Evolutionary conservation across 176 grass and related monocot genomes (phyloP).

Genomic region (Hordeum marinum): DNA sequence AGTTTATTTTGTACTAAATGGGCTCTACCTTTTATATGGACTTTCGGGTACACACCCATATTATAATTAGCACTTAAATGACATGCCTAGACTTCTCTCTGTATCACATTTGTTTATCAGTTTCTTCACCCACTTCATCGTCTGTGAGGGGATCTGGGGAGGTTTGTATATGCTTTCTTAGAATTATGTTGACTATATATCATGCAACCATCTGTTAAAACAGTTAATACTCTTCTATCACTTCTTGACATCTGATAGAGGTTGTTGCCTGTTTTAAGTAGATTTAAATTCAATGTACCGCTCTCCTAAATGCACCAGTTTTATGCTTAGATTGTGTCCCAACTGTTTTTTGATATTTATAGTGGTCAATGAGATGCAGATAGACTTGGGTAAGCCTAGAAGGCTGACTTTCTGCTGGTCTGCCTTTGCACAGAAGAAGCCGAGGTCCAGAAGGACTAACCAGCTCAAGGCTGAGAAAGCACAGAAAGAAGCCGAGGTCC

Average conservation of each 20-base stretch:
- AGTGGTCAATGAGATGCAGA: neutral
- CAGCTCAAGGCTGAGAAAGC: constrained; percentile 78
- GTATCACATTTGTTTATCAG: no score
- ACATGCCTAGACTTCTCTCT: neutral
- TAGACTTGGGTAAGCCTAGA: neutral
- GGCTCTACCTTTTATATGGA: neutral
- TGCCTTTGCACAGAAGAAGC: neutral
- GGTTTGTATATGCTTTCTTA: constrained; percentile 2
- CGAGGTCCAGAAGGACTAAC: constrained; percentile 30
- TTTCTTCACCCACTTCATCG: neutral
- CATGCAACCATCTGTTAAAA: neutral
- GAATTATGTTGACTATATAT: neutral
- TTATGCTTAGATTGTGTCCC: neutral
- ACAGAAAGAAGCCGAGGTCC: constrained; percentile 76
- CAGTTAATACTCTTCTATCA: neutral
- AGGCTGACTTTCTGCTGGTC: neutral
- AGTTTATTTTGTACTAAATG: neutral
- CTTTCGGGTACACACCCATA: neutral
- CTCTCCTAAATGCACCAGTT: neutral
- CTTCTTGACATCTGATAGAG: neutral
- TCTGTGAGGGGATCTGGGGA: neutral
- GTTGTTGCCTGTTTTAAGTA: neutral
- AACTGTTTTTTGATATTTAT: neutral
- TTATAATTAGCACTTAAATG: neutral
- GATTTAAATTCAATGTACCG: neutral